These are phyloP conservation scores for Penicillium tannophilum DNA, from an alignment of 495 filamentous ascomycete genomes.

Conservation along the genomic window DNA sequence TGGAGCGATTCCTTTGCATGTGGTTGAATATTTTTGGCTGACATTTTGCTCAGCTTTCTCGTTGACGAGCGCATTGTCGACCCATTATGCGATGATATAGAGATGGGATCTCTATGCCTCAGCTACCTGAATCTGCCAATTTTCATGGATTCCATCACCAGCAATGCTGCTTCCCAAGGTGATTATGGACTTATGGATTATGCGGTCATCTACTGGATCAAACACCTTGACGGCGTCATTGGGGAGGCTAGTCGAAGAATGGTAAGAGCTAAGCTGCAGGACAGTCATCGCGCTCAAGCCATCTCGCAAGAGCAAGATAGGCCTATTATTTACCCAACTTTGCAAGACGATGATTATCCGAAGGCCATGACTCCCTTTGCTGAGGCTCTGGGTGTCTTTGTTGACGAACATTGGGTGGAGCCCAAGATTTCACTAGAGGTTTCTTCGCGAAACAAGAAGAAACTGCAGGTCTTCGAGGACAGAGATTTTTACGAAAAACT, in stretches of 20 bases:
- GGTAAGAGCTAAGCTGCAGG: not conserved
- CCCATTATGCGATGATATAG: not conserved
- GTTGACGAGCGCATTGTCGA: constrained; percentile 7
- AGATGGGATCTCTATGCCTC: constrained; percentile 7
- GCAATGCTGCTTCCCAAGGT: not conserved
- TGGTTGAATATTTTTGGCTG: no score
- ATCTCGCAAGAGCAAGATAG: not conserved
- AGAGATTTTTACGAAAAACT: not conserved
- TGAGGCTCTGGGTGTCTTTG: constrained; percentile 4
- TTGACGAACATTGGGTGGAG: constrained; percentile 2
- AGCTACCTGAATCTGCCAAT: constrained; percentile 7
- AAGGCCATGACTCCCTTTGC: not conserved
- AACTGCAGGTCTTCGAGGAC: constrained; percentile 4
- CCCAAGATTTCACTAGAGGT: constrained; percentile 3
- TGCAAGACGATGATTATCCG: constrained; percentile 1
- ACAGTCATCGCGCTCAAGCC: constrained; percentile 1
- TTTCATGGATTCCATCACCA: not conserved
- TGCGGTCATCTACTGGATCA: constrained; percentile 5
- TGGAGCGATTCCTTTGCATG: not conserved
- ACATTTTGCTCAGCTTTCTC: constrained; percentile 3
- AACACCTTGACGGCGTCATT: constrained; percentile 4
- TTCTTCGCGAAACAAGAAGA: constrained; percentile 3
- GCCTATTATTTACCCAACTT: not conserved
- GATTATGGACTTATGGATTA: constrained; percentile 11
- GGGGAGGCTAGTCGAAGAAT: constrained; percentile 2